phyloP scores from a whole-genome alignment of 352 stramenopile species.

The Pythium biforme region DNA sequence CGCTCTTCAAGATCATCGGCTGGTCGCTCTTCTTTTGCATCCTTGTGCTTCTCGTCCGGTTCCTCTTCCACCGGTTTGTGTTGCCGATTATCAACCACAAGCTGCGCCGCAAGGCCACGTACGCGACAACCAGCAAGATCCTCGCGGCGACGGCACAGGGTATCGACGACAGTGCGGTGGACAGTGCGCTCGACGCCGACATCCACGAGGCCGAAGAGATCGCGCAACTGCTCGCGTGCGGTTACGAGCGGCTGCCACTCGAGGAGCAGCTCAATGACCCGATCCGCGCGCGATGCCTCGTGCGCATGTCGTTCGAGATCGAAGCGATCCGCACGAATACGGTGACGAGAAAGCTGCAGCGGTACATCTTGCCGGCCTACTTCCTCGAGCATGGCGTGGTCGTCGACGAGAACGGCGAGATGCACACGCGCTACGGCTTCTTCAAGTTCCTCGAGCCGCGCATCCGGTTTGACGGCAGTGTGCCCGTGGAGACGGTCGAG shows the following conservation, averaged over 20 bases:
- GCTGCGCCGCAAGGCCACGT: neutral
- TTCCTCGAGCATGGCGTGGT: constrained; percentile 26
- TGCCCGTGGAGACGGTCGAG: constrained; percentile 14
- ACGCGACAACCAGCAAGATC: constrained; percentile 9
- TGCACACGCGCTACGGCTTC: constrained; percentile 22
- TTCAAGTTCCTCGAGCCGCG: constrained; percentile 23
- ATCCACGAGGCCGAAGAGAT: neutral
- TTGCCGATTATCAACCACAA: constrained; percentile 5
- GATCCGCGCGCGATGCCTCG: constrained; percentile 25
- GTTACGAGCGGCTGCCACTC: constrained; percentile 23
- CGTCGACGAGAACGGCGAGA: constrained; percentile 13
- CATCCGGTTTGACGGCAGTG: constrained; percentile 15
- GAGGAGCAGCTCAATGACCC: constrained; percentile 24
- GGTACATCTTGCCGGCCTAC: constrained; percentile 17
- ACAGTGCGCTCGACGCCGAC: neutral
- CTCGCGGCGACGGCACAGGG: neutral
- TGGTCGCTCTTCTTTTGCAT: constrained; percentile 19
- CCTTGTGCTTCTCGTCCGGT: constrained; percentile 14
- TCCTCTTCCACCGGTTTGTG: constrained; percentile 6
- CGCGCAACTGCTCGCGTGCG: neutral
- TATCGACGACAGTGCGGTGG: neutral
- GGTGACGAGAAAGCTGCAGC: constrained; percentile 1
- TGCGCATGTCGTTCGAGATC: constrained; percentile 16
- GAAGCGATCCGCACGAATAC: constrained; percentile 18
- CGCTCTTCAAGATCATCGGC: constrained; percentile 19